Percentiles rank a stretch among this genome's conserved stretches.
phyloP scores from a whole-genome alignment of 371 early-diverging fungal genomes.

The Capillidium heterosporum region DNA sequence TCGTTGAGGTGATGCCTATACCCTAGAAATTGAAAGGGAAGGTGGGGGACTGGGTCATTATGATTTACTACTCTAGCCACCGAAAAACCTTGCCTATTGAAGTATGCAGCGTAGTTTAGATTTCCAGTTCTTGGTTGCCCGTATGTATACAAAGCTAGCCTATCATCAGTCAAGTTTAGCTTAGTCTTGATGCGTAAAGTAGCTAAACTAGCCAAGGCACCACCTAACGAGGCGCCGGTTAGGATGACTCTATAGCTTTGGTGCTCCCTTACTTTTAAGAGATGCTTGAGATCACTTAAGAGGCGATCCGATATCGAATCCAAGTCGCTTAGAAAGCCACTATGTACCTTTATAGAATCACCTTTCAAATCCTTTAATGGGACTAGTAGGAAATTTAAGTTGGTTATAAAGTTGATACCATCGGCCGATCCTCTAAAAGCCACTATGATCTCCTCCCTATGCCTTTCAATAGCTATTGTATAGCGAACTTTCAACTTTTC shows the following conservation, averaged over 20 bases:
- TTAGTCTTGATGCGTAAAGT: not conserved
- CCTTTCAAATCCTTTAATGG: not conserved
- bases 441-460: not conserved
- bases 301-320: not conserved
- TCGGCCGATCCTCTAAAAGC: not conserved
- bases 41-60: not conserved
- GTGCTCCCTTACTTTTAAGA: not conserved
- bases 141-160: not conserved
- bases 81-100: not conserved
- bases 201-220: not conserved
- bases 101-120: not conserved
- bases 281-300: too few species aligned
- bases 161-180: not conserved
- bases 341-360: not conserved
- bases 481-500: not conserved
- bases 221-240: too few species aligned
- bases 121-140: not conserved
- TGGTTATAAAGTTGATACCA: not conserved
- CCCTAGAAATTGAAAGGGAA: too few species aligned
- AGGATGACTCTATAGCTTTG: not conserved
- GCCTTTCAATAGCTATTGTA: not conserved
- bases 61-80: not conserved
- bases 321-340: not conserved
- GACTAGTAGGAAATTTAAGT: not conserved
- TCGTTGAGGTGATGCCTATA: too few species aligned